These are phyloP conservation scores for Fusarium mexicanum DNA, from an alignment of 2,329 filamentous ascomycete genomes.

Conservation along the genomic window DNA sequence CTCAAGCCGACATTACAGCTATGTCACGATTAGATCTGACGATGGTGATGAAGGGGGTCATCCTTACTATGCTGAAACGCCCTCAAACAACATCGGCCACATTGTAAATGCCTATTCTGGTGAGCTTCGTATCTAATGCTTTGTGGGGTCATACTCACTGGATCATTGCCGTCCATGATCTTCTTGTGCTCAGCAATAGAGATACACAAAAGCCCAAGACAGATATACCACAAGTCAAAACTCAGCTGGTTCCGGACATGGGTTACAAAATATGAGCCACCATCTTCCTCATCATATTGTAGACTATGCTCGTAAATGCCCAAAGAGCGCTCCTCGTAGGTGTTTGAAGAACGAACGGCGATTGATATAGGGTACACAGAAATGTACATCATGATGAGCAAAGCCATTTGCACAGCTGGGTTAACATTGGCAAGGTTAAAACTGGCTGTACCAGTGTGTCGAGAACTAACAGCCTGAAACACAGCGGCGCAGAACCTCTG, in stretches of 20 bases:
- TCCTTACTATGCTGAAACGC: conserved; percentile 48
- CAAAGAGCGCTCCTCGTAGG: conserved; percentile 69
- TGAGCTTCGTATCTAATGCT: background rate
- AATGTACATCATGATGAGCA: conserved; percentile 74
- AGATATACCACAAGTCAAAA: conserved; percentile 56
- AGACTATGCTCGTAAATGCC: conserved; percentile 60
- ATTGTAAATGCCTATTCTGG: conserved; percentile 41
- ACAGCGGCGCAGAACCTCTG: conserved; percentile 64
- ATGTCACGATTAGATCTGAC: background rate
- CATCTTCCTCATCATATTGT: conserved; percentile 43
- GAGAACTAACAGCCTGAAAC: conserved; percentile 65
- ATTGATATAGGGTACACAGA: conserved; percentile 69
- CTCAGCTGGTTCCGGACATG: conserved; percentile 52
- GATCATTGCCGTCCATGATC: conserved; percentile 40
- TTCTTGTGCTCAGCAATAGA: conserved; percentile 45
- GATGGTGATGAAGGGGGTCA: too few species aligned
- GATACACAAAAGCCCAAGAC: conserved; percentile 51
- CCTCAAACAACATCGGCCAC: conserved; percentile 49
- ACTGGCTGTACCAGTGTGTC: conserved; percentile 59
- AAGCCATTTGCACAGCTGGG: conserved; percentile 65
- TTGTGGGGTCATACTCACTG: conserved; percentile 21
- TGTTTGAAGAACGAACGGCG: conserved; percentile 67
- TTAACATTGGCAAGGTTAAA: conserved; percentile 61
- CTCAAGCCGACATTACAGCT: conserved; percentile 51
- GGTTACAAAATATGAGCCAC: conserved; percentile 44